These are phyloP conservation scores for Gleditsia sinensis DNA, from an alignment of 306 rosid genomes.

Conservation along the genomic window DNA sequence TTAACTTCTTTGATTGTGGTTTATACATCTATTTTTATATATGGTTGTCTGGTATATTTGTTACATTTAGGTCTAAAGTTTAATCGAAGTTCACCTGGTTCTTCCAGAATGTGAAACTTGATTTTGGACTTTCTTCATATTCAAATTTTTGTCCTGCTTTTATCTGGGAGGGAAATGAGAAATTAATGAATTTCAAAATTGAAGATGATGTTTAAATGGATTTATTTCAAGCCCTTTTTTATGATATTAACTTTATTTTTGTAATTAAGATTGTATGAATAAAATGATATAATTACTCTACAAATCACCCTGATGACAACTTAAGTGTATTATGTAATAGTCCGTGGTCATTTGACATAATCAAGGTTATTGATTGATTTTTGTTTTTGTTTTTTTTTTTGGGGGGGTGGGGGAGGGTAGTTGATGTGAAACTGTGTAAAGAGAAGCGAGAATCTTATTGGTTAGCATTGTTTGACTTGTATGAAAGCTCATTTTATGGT, in stretches of 20 bases:
- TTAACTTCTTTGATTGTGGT: constrained; percentile 8
- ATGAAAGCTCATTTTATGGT: not conserved
- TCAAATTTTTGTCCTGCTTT: constrained; percentile 13
- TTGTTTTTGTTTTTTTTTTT: no score
- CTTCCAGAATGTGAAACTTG: not conserved
- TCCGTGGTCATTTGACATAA: not conserved
- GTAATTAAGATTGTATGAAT: not conserved
- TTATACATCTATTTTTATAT: not conserved
- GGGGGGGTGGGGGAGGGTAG: not conserved
- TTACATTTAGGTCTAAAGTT: constrained; percentile 19
- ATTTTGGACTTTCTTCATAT: not conserved
- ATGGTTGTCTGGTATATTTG: not conserved
- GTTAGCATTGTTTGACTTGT: not conserved
- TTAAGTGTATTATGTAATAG: not conserved
- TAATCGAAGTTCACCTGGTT: constrained; percentile 1
- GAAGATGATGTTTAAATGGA: constrained; percentile 3
- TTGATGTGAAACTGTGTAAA: not conserved
- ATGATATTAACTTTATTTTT: constrained; percentile 8
- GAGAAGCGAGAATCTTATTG: not conserved
- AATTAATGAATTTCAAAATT: not conserved
- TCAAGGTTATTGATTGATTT: constrained; percentile 20
- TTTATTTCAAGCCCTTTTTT: not conserved
- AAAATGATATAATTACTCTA: not conserved
- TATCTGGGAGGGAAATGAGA: not conserved
- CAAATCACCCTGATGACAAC: not conserved